phyloP scores from a whole-genome alignment of 2,329 filamentous ascomycete species.

The Cytospora piceicola region DNA sequence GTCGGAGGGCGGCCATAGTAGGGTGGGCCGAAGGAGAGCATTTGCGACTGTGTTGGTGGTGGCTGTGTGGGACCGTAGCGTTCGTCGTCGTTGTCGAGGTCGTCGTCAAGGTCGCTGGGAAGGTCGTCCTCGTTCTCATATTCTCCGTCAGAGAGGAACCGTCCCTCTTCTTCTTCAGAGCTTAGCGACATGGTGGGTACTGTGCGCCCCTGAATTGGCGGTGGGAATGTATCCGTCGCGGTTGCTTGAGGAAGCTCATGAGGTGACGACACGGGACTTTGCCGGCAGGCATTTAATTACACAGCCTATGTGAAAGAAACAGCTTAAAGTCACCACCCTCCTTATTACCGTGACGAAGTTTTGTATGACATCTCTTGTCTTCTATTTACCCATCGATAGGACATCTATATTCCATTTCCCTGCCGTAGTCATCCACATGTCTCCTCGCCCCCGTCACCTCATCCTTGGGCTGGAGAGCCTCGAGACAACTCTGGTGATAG shows the following conservation, averaged over 20 bases:
- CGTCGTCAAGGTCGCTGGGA: constrained; percentile 33
- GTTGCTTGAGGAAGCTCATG: not conserved
- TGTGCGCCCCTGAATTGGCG: not conserved
- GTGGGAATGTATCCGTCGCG: constrained; percentile 1
- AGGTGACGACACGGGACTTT: not conserved
- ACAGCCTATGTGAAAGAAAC: not conserved
- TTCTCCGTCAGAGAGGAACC: constrained; percentile 29
- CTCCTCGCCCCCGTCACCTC: constrained; percentile 45
- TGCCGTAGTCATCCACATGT: constrained; percentile 48
- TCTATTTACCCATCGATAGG: constrained; percentile 57
- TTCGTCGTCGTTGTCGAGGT: constrained; percentile 41
- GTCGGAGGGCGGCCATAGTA: constrained; percentile 98
- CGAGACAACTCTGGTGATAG: constrained; percentile 70
- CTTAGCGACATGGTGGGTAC: constrained; percentile 35
- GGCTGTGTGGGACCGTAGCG: constrained; percentile 44
- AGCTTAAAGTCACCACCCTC: not conserved
- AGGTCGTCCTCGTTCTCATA: constrained; percentile 25
- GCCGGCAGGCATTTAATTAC: not conserved
- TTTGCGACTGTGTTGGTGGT: constrained; percentile 51
- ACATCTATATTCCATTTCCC: constrained; percentile 57
- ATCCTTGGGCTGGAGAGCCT: constrained; percentile 62
- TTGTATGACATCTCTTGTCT: not conserved
- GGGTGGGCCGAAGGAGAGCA: constrained; percentile 71
- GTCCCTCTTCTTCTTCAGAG: constrained; percentile 36
- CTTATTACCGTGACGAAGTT: too few relatives aligned